phyloP scores from a whole-genome alignment of 2,329 filamentous ascomycete genomes.

The Leptographium lundbergii region DNA sequence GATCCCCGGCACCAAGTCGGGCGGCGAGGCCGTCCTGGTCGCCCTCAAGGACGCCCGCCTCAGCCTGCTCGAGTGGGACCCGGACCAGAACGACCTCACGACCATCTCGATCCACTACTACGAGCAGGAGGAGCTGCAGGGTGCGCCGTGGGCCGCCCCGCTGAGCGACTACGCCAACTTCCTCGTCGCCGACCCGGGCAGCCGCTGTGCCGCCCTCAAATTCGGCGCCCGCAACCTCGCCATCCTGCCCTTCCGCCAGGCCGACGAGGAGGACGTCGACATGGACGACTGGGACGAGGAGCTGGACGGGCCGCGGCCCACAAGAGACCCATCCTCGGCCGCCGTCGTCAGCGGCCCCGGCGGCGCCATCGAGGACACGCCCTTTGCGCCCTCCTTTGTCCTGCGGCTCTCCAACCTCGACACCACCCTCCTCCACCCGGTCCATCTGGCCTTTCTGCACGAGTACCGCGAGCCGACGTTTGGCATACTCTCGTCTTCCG shows the following conservation, averaged over 20 bases:
- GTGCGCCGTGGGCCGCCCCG: constrained; percentile 68
- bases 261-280: constrained; percentile 57
- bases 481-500: constrained; percentile 74
- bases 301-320: constrained; percentile 53
- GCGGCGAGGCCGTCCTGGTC: constrained; percentile 71
- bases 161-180: constrained; percentile 67
- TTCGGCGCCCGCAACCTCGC: constrained; percentile 83
- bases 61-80: constrained; percentile 88
- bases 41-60: constrained; percentile 86
- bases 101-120: constrained; percentile 97
- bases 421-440: constrained; percentile 72
- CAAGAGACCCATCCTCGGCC: constrained; percentile 24
- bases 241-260: constrained; percentile 82
- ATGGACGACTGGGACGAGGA: constrained; percentile 87
- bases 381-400: constrained; percentile 86
- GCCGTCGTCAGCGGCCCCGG: constrained; percentile 27
- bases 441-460: constrained; percentile 86
- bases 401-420: constrained; percentile 82
- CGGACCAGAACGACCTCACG: constrained; percentile 61
- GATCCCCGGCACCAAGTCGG: constrained; percentile 57
- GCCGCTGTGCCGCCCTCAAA: constrained; percentile 85
- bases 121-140: constrained; percentile 80
- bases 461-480: constrained; percentile 98
- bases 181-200: constrained; percentile 78
- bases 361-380: constrained; percentile 47